phyloP scores from a whole-genome alignment of 2,329 filamentous ascomycete species.

The Aspergillus fischeri region DNA sequence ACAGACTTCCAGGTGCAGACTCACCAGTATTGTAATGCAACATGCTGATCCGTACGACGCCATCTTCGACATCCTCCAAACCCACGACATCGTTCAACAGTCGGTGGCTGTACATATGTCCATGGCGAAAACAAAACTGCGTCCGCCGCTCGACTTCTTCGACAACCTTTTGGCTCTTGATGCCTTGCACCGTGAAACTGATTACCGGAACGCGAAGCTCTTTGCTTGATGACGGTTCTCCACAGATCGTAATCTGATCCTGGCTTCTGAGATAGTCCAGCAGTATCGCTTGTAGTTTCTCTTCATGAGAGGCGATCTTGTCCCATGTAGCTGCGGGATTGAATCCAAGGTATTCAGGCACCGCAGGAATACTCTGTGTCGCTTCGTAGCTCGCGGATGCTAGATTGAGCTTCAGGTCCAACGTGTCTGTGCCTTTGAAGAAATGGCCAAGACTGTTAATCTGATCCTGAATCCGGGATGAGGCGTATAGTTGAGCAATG shows the following conservation, averaged over 20 bases:
- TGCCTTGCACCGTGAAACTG: constrained; percentile 60
- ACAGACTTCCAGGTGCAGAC: constrained; percentile 21
- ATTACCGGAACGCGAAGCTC: constrained; percentile 59
- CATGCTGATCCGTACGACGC: constrained; percentile 66
- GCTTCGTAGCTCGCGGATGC: constrained; percentile 70
- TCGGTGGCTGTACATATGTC: constrained; percentile 65
- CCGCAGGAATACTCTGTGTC: constrained; percentile 56
- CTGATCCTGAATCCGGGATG: constrained; percentile 51
- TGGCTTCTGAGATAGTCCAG: constrained; percentile 56
- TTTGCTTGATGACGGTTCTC: constrained; percentile 48
- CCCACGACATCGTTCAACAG: constrained; percentile 57
- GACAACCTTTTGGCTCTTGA: constrained; percentile 55
- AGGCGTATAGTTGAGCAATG: constrained; percentile 66
- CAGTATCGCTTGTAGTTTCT: constrained; percentile 54
- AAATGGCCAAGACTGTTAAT: constrained; percentile 61
- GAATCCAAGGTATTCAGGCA: constrained; percentile 58
- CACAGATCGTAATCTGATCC: constrained; percentile 55
- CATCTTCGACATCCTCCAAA: constrained; percentile 55
- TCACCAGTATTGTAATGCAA: constrained; percentile 68
- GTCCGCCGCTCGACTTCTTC: constrained; percentile 58
- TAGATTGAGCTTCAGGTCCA: constrained; percentile 65
- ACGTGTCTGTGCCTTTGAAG: constrained; percentile 58
- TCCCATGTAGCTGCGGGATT: constrained; percentile 44
- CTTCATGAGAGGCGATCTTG: constrained; percentile 56
- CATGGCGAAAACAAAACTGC: constrained; percentile 61